phyloP scores from a whole-genome alignment of 2,329 filamentous ascomycete genomes.

The Westerdykella ornata region DNA sequence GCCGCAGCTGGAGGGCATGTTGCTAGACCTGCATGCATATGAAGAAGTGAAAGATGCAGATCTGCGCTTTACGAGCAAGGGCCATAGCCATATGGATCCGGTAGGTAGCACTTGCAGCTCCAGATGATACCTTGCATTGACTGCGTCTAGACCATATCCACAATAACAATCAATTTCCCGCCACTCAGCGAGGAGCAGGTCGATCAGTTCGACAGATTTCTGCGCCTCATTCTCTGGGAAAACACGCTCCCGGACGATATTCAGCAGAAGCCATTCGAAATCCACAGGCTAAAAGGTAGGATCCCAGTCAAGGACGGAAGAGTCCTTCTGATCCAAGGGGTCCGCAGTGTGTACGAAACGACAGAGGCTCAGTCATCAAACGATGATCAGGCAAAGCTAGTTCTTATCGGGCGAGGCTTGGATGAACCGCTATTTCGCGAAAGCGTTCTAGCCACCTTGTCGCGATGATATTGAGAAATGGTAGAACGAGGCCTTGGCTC shows the following conservation, averaged over 20 bases:
- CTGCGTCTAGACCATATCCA: slow-evolving; percentile 69
- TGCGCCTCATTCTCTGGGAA: slow-evolving; percentile 81
- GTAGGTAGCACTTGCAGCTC: slow-evolving; percentile 43
- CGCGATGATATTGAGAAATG: no score
- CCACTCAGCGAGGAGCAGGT: slow-evolving; percentile 54
- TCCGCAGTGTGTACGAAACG: slow-evolving; percentile 89
- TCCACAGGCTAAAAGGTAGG: slow-evolving; percentile 82
- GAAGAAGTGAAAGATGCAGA: slow-evolving; percentile 62
- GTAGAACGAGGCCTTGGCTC: no score
- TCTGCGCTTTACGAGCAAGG: slow-evolving; percentile 65
- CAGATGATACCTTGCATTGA: neutral
- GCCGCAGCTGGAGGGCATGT: slow-evolving; percentile 72
- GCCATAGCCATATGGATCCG: slow-evolving; percentile 85
- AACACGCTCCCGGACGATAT: slow-evolving; percentile 47
- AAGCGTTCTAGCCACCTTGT: slow-evolving; percentile 8
- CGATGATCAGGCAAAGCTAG: slow-evolving; percentile 22
- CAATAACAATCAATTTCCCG: slow-evolving; percentile 64
- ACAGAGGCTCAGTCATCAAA: slow-evolving; percentile 47
- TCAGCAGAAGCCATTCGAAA: slow-evolving; percentile 53
- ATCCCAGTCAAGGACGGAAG: slow-evolving; percentile 59
- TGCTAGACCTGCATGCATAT: slow-evolving; percentile 90
- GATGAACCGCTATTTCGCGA: slow-evolving; percentile 16
- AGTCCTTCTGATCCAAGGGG: slow-evolving; percentile 78
- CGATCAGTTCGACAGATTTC: slow-evolving; percentile 66
- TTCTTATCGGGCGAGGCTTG: slow-evolving; percentile 28